Conservation (phyloP, 1,139 yeast genomes). For the Meyerozyma sp. region DNA sequence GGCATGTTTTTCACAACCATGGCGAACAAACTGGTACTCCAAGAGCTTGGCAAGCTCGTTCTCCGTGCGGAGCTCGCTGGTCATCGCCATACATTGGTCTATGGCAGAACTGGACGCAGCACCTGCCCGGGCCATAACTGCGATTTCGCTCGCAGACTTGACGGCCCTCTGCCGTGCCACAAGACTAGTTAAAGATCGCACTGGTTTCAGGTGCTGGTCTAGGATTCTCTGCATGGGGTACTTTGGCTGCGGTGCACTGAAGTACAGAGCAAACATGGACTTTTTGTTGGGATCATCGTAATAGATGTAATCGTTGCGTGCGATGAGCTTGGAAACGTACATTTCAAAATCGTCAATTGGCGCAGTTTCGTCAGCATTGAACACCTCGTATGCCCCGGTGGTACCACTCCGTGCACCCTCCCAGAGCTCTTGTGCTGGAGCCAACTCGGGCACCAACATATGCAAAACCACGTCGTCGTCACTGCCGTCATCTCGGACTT, state of each 20-base stretch:
- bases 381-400: constrained; percentile 72
- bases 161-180: constrained; percentile 58
- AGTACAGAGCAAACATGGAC: constrained; percentile 4
- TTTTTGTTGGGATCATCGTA: constrained; percentile 36
- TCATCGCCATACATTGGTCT: constrained; percentile 70
- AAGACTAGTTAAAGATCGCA: constrained; percentile 41
- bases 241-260: not conserved
- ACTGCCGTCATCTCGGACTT: constrained; percentile 37
- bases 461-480: constrained; percentile 58
- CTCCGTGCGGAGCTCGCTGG: constrained; percentile 57
- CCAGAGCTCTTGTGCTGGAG: constrained; percentile 79
- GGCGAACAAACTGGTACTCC: constrained; percentile 74
- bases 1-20: constrained; percentile 88
- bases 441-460: constrained; percentile 84
- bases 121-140: constrained; percentile 77
- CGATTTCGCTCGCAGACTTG: constrained; percentile 73
- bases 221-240: constrained; percentile 17
- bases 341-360: constrained; percentile 38
- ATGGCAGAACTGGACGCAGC: constrained; percentile 78
- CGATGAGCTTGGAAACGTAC: constrained; percentile 42
- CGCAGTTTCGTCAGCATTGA: constrained; percentile 79
- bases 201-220: constrained; percentile 22
- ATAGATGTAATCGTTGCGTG: constrained; percentile 43
- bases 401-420: constrained; percentile 90
- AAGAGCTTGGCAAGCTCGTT: constrained; percentile 74